A percentile compares a stretch with the other conserved stretches of the same genome.
phyloP scores from a whole-genome alignment of 2,329 filamentous ascomycete genomes.

The Phyllosticta citribraziliensis region DNA sequence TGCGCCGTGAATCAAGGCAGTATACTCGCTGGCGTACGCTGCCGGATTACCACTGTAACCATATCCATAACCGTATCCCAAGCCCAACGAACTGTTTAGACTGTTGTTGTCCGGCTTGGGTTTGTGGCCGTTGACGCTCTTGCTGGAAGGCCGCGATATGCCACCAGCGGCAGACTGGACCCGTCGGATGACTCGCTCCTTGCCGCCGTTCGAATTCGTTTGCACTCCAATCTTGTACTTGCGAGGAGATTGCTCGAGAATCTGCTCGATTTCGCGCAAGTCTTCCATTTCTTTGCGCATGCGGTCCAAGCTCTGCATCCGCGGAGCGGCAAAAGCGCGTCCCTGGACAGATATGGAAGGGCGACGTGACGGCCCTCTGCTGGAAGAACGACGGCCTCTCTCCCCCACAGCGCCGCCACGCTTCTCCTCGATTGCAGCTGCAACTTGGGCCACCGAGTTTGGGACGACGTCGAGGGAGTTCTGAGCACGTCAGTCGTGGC shows the following conservation, averaged over 20 bases:
- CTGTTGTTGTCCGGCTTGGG: slow-evolving; percentile 2
- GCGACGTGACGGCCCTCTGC: slow-evolving; percentile 17
- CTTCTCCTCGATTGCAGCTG: slow-evolving; percentile 46
- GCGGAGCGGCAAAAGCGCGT: slow-evolving; percentile 42
- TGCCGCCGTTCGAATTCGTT: slow-evolving; percentile 13
- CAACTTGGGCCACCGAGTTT: slow-evolving; percentile 46
- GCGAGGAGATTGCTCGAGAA: slow-evolving; percentile 35
- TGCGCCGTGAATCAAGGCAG: background rate
- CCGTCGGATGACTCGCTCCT: slow-evolving; percentile 5
- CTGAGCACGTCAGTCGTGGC: slow-evolving; percentile 17
- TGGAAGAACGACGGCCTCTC: background rate
- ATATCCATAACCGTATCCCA: slow-evolving; percentile 2
- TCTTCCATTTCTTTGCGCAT: slow-evolving; percentile 33
- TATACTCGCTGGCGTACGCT: background rate
- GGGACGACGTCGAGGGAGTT: slow-evolving; percentile 48
- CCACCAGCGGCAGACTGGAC: slow-evolving; percentile 1
- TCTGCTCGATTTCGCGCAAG: slow-evolving; percentile 25
- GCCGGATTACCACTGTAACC: background rate
- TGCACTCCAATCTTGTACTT: slow-evolving; percentile 22
- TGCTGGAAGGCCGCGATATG: background rate
- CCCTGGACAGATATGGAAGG: slow-evolving; percentile 37
- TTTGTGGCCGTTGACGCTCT: background rate
- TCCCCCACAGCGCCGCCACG: slow-evolving; percentile 15
- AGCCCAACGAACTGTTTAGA: slow-evolving; percentile 2
- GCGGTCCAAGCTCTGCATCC: slow-evolving; percentile 41